Conservation (phyloP, 345 rosid species). For the Corchorus olitorius region DNA sequence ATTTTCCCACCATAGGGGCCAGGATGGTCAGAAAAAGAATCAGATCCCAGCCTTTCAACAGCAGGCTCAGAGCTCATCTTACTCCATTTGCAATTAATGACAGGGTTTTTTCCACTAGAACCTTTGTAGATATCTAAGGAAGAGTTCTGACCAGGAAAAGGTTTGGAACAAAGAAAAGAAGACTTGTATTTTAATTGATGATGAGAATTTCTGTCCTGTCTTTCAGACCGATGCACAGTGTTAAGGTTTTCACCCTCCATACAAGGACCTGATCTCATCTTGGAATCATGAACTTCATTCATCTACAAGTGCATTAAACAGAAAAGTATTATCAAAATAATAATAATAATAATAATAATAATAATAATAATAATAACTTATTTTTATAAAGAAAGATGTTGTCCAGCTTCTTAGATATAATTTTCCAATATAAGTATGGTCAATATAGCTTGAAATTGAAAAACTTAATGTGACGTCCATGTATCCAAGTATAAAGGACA, state of each 20-base stretch:
- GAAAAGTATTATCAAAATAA: background rate
- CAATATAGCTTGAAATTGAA: background rate
- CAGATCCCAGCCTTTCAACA: constrained; percentile 47
- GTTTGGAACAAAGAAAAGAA: constrained; percentile 37
- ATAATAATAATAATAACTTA: background rate
- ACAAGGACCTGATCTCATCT: constrained; percentile 46
- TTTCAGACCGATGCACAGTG: constrained; percentile 43
- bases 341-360: background rate
- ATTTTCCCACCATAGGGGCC: constrained; percentile 32
- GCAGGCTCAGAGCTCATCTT: constrained; percentile 45
- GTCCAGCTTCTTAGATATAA: background rate
- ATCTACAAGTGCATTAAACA: constrained; percentile 43
- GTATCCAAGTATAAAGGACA: background rate
- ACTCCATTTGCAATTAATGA: constrained; percentile 36
- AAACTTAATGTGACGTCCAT: background rate
- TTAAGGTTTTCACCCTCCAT: constrained; percentile 41
- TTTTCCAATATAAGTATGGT: background rate
- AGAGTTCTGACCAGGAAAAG: constrained; percentile 41
- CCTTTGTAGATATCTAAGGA: constrained; percentile 41
- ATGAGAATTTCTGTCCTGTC: constrained; percentile 40
- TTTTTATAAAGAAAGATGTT: background rate
- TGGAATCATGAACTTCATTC: constrained; percentile 42
- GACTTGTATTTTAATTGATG: constrained; percentile 45
- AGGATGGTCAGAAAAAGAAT: constrained; percentile 40
- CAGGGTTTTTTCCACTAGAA: constrained; percentile 44